These are phyloP conservation scores for Hibiscus tridactylites DNA, from an alignment of 345 rosid species.

Conservation along the genomic window DNA sequence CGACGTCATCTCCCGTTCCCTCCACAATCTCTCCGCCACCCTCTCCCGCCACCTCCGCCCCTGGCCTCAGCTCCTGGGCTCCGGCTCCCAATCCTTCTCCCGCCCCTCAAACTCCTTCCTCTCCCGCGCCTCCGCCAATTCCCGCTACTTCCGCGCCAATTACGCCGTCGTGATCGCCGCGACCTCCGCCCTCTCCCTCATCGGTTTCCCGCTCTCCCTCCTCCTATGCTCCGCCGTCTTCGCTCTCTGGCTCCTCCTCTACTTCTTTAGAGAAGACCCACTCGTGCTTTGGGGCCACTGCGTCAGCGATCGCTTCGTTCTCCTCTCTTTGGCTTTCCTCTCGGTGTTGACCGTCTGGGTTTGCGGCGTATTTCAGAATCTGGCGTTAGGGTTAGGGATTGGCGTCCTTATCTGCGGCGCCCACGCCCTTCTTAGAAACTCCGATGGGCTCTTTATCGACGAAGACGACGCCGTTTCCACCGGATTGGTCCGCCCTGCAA, in stretches of 20 bases:
- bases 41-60: slow-evolving; percentile 39
- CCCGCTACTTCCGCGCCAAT: slow-evolving; percentile 34
- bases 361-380: slow-evolving; percentile 16
- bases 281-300: slow-evolving; percentile 24
- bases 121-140: slow-evolving; percentile 21
- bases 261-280: slow-evolving; percentile 35
- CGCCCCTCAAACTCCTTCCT: slow-evolving; percentile 15
- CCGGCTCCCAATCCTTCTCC: slow-evolving; percentile 20
- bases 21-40: slow-evolving; percentile 32
- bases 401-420: slow-evolving; percentile 23
- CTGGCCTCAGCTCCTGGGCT: slow-evolving; percentile 41
- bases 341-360: slow-evolving; percentile 29
- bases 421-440: slow-evolving; percentile 25
- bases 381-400: slow-evolving; percentile 22
- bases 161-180: slow-evolving; percentile 26
- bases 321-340: slow-evolving; percentile 20
- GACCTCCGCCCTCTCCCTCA: slow-evolving; percentile 19
- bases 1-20: slow-evolving; percentile 41
- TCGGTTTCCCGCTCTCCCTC: slow-evolving; percentile 26
- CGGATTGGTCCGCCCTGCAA: slow-evolving; percentile 17
- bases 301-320: slow-evolving; percentile 23
- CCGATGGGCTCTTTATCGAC: slow-evolving; percentile 28
- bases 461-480: slow-evolving; percentile 20
- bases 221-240: slow-evolving; percentile 16
- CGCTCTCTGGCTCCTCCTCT: slow-evolving; percentile 33